phyloP scores from a whole-genome alignment of 2,329 filamentous ascomycete genomes.

The Venturia oleaginea region DNA sequence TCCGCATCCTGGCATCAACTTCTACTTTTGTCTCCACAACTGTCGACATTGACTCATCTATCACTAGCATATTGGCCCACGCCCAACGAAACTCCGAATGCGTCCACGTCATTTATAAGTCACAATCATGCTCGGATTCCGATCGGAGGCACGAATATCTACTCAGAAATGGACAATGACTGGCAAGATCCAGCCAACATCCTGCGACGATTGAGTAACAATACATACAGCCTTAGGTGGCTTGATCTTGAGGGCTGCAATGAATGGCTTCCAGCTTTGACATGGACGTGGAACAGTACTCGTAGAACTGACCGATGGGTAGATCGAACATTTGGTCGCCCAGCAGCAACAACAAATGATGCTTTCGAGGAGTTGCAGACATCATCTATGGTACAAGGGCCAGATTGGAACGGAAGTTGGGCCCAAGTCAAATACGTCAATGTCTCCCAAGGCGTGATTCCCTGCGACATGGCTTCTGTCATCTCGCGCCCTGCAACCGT shows the following conservation, averaged over 20 bases:
- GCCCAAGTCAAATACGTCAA: conserved; percentile 34
- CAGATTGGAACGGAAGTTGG: conserved; percentile 35
- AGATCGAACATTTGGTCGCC: conserved; percentile 2
- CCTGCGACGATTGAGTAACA: conserved; percentile 42
- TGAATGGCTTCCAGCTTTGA: conserved; percentile 36
- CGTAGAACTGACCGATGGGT: background rate
- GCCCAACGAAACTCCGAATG: conserved; percentile 45
- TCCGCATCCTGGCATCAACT: conserved; percentile 47
- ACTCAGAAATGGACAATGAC: conserved; percentile 18
- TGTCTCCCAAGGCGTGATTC: conserved; percentile 37
- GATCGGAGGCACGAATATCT: conserved; percentile 21
- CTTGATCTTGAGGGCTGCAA: conserved; percentile 53
- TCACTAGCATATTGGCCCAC: conserved; percentile 57
- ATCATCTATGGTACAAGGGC: conserved; percentile 18
- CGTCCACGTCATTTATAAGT: conserved; percentile 37
- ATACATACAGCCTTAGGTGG: conserved; percentile 51
- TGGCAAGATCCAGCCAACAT: conserved; percentile 46
- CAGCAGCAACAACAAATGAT: background rate
- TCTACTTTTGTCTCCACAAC: conserved; percentile 41
- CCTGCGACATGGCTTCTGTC: conserved; percentile 20
- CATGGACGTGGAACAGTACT: background rate
- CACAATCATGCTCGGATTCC: conserved; percentile 31
- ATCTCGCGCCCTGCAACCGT: conserved; percentile 11
- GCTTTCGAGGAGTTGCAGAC: conserved; percentile 10
- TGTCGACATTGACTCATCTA: conserved; percentile 51